Evolutionary conservation across 441 rosid genomes (phyloP), one percentile per base, ranked within the genome.

Genomic region (Arabidopsis lyrata): DNA sequence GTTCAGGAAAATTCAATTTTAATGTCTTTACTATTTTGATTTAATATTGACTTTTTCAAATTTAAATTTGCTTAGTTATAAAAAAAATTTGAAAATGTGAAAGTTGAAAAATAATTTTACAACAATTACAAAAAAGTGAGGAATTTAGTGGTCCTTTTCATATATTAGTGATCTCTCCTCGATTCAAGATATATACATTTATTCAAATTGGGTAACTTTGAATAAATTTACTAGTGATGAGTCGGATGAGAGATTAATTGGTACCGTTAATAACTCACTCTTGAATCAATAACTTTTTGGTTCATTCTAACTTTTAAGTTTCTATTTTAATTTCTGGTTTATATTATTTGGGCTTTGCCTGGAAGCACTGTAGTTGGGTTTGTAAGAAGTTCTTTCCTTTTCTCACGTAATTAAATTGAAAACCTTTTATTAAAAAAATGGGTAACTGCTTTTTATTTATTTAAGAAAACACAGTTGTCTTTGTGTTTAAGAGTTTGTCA

Each of bases 121-220:
- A 24, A 24, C 0, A 24, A 24, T 3, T 24, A 3, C 4, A 24
- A 24, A 24, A 24, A 24, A 24, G n/a, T 24, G 27, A 24, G 27
- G 27, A 24, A 24, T 24, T 24, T 24, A 24, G 27, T 24, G 27
- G 27, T 24, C 27, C 4, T 24, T 24, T 24, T 24, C 4, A 8
- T 58, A 36, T 18, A 58, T 14, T 18, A 18, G 16, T 59, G 14
- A n/a, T 58, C 63, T 59, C 63, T n/a, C 41, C 4, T 56, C 11
- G 36, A 53, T 34, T 56, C 12, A 8, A 50, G 11, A 11, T 45
- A 15, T 45, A 2, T 41, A 41, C 0, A 41, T 52, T 11, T 12
- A 52, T 52, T 52, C 56, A 24, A 24, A 15, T 24, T 52, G 34
- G 56, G 29, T 52, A 52, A 11, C 12, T 49, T 22, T 5, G 14